Base-by-base conservation (phyloP, 345 rosid genomes). In the Stellera chamaejasme region DNA sequence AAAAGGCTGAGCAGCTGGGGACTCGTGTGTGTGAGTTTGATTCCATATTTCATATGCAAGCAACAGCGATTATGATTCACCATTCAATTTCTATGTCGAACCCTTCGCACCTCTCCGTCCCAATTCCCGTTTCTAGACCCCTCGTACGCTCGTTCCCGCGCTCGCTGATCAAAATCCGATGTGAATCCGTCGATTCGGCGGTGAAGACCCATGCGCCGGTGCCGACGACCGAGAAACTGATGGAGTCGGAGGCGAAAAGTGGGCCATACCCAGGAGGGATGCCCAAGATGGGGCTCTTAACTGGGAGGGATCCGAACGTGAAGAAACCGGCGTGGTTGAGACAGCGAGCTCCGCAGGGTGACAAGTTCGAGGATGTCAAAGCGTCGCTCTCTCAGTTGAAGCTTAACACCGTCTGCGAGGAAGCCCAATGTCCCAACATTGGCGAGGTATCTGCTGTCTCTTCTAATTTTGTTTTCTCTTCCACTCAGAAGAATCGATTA, bases 371-470 rank as follows among this genome's bases (percentile, higher is more conserved):
- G 25, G 80, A 87, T 54, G 95, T 94, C 19, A 94, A 94, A 54
- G 73, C 80, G 4, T 77, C 95, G 10, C 69, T 90, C 7, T 83
- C 99, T 32, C 67, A 76, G 45, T 77, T 90, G 54, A 90, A 80
- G 13, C 97, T 94, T 57, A 85, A 85, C 43, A 89, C 97, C 61
- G 99, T 93, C 13, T 93, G 99, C 43, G 91, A 89, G 54, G 99
- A 93, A 68, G 99, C 99, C 39, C 99, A 89, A 66, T 89, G 97
- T 69, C 97, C 99, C 51, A 94, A 94, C 66, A 87, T 90, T 32
- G 97, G 97, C 50, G 97, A 87, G 96, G 96, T 84, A 62, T 45
- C 53, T 2, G n/a, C 39, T 50, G 54, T 36, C n/a, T 3, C 13
- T 19, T 26, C 11, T 45, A 16, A 1, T 52, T 14, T 27, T 1